A percentile compares a stretch with the other conserved stretches of the same genome.
Conservation (phyloP, 192 early-diverging fungal species). For the Linnemannia hyalina region DNA sequence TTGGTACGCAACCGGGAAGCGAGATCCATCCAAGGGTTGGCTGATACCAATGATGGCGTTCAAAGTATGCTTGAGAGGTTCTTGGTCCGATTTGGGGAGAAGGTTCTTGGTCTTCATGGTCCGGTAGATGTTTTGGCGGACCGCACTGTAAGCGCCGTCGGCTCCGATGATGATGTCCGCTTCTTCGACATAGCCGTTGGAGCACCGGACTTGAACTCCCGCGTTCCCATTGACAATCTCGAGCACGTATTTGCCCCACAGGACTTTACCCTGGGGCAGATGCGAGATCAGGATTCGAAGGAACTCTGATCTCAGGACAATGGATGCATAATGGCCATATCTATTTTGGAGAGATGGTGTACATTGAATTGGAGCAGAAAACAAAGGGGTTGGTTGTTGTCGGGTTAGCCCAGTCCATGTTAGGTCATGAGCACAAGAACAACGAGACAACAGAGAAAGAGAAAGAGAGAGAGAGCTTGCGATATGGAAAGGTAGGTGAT, state of each 20-base stretch:
- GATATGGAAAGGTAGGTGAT: neutral
- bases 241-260: constrained; percentile 34
- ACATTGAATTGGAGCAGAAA: neutral
- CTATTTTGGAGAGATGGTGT: neutral
- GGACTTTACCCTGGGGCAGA: constrained; percentile 25
- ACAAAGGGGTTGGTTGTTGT: neutral
- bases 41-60: constrained; percentile 32
- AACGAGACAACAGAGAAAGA: neutral
- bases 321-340: constrained; percentile 34
- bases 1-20: constrained; percentile 10
- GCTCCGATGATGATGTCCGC: constrained; percentile 38
- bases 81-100: constrained; percentile 35
- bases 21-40: constrained; percentile 12
- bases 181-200: constrained; percentile 40
- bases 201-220: constrained; percentile 46
- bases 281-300: constrained; percentile 29
- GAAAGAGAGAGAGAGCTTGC: neutral
- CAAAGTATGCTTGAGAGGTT: constrained; percentile 24
- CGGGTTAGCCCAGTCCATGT: neutral
- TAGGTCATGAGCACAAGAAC: neutral
- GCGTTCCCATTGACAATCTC: constrained; percentile 36
- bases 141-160: constrained; percentile 30
- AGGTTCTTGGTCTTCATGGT: constrained; percentile 22
- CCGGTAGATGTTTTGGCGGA: constrained; percentile 32
- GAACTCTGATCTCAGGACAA: constrained; percentile 20